A percentile compares a stretch with the other conserved stretches of the same genome.
phyloP scores from a whole-genome alignment of 1,284 basidiomycete genomes.

The Ganoderma sp. region DNA sequence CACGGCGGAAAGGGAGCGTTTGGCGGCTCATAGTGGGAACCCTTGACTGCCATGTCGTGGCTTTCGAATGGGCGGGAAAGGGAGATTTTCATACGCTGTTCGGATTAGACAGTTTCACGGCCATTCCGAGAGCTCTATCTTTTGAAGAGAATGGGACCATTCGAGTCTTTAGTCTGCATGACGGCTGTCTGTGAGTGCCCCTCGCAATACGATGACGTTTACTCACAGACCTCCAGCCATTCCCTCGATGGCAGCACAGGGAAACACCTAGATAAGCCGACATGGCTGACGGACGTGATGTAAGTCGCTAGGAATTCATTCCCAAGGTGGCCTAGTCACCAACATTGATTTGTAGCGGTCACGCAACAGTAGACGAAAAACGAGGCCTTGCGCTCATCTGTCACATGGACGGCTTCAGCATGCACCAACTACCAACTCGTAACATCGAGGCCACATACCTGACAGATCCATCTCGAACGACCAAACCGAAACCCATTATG shows the following conservation, averaged over 20 bases:
- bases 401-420: background rate
- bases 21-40: background rate
- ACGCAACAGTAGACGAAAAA: background rate
- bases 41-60: background rate
- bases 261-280: background rate
- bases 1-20: background rate
- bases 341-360: background rate
- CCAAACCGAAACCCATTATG: background rate
- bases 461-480: background rate
- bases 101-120: background rate
- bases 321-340: background rate
- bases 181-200: too few relatives aligned
- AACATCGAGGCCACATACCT: background rate
- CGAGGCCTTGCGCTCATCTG: background rate
- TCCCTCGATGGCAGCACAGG: background rate
- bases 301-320: background rate
- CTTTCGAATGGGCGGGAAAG: background rate
- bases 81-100: background rate
- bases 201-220: too few relatives aligned
- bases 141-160: background rate
- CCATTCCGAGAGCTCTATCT: background rate
- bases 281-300: background rate
- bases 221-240: background rate
- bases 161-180: background rate
- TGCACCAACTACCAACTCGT: background rate